Conservation (phyloP, 1,139 yeast species). For the Hanseniaspora sp. region DNA sequence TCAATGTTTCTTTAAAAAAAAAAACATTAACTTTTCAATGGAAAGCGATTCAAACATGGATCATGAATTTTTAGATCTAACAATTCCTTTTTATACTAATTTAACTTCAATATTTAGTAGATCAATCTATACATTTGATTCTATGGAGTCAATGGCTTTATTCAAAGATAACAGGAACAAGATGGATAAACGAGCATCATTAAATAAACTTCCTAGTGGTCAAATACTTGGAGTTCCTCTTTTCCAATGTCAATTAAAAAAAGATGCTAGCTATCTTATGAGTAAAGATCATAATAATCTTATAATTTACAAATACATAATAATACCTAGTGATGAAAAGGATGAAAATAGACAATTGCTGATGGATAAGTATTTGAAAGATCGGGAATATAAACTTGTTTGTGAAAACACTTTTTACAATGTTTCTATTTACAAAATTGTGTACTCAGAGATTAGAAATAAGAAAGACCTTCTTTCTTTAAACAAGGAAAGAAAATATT, state of each 20-base stretch:
- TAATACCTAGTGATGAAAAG: background rate
- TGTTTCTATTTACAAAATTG: background rate
- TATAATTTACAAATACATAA: slow-evolving; percentile 1
- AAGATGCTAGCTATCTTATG: background rate
- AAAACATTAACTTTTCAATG: too few relatives aligned
- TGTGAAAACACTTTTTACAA: background rate
- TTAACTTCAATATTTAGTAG: background rate
- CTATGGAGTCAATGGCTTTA: slow-evolving; percentile 1
- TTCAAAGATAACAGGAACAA: background rate
- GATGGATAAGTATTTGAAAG: background rate
- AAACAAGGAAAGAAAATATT: background rate
- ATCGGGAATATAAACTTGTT: background rate
- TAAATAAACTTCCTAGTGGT: background rate
- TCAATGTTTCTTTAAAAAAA: too few relatives aligned
- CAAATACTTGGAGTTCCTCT: background rate
- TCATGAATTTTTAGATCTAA: too few relatives aligned
- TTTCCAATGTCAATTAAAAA: background rate
- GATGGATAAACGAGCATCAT: background rate
- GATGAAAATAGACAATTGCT: background rate
- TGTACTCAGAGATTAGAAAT: background rate
- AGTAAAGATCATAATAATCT: background rate
- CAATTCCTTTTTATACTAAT: background rate
- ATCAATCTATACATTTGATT: slow-evolving; percentile 1
- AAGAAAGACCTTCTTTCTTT: background rate
- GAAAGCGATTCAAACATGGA: too few relatives aligned